phyloP scores from a whole-genome alignment of 129 eudicot species.

The Centaurea solstitialis region DNA sequence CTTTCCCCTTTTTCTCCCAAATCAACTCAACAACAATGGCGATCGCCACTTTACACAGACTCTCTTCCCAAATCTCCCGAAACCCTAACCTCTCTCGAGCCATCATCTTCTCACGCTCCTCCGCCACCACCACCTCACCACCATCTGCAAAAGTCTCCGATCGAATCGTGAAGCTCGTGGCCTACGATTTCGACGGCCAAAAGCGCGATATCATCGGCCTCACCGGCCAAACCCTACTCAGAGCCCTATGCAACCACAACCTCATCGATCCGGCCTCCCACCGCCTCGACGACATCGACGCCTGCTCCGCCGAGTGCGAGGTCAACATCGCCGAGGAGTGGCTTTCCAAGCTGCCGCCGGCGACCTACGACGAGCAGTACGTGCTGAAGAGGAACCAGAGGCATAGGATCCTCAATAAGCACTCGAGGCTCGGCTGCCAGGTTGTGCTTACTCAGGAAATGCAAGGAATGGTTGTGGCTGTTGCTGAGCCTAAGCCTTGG shows the following conservation, averaged over 20 bases:
- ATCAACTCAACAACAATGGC: slow-evolving; percentile 56
- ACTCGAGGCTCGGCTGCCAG: slow-evolving; percentile 93
- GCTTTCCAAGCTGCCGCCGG: slow-evolving; percentile 79
- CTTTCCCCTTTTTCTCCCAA: not conserved
- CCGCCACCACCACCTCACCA: slow-evolving; percentile 42
- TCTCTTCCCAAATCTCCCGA: slow-evolving; percentile 49
- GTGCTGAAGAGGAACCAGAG: slow-evolving; percentile 82
- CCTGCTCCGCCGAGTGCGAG: slow-evolving; percentile 98
- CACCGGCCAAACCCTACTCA: slow-evolving; percentile 84
- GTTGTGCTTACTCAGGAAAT: slow-evolving; percentile 71
- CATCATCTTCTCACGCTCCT: slow-evolving; percentile 48
- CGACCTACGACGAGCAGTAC: slow-evolving; percentile 77
- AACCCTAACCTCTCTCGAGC: slow-evolving; percentile 52
- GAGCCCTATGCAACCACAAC: slow-evolving; percentile 62
- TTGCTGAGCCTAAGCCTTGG: slow-evolving; percentile 94
- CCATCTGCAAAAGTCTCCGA: slow-evolving; percentile 80
- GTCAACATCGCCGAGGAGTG: slow-evolving; percentile 95
- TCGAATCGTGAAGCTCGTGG: slow-evolving; percentile 78
- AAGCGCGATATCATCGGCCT: slow-evolving; percentile 77
- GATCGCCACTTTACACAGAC: slow-evolving; percentile 61
- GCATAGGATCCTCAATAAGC: slow-evolving; percentile 72
- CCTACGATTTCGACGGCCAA: slow-evolving; percentile 76
- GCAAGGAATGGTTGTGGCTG: slow-evolving; percentile 98
- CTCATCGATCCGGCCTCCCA: slow-evolving; percentile 94
- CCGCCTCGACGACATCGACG: slow-evolving; percentile 92